Conservation (phyloP, 768 basidiomycete genomes). For the Amanita muscaria region DNA sequence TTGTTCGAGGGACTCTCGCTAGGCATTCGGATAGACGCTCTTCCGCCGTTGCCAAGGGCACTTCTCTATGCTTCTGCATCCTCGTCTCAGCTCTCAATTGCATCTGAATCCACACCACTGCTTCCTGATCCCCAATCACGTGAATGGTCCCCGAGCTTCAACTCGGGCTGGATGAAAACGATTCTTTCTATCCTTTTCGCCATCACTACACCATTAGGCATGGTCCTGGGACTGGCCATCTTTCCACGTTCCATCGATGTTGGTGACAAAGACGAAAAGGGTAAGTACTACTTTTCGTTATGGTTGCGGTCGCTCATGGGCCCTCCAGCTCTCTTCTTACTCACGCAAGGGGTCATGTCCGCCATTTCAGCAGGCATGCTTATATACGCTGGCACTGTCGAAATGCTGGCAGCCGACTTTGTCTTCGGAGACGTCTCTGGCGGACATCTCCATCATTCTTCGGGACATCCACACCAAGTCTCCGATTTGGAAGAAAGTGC, state of each 20-base stretch:
- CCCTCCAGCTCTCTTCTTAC: slow-evolving; percentile 34
- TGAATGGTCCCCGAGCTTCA: slow-evolving; percentile 1
- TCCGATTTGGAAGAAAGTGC: background rate
- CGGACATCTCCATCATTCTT: slow-evolving; percentile 20
- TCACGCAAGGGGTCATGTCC: slow-evolving; percentile 67
- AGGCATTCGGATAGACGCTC: slow-evolving; percentile 67
- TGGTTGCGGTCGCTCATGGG: slow-evolving; percentile 1
- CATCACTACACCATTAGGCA: slow-evolving; percentile 64
- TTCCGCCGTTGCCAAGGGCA: slow-evolving; percentile 34
- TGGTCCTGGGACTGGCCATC: slow-evolving; percentile 45
- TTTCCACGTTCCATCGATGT: slow-evolving; percentile 26
- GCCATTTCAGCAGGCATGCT: slow-evolving; percentile 81
- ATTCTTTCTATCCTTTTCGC: slow-evolving; percentile 58
- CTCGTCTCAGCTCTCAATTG: background rate
- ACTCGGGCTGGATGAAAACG: slow-evolving; percentile 37
- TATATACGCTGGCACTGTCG: slow-evolving; percentile 74
- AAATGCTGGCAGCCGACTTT: slow-evolving; percentile 84
- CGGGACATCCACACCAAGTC: slow-evolving; percentile 15
- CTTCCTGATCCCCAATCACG: background rate
- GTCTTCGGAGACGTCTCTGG: slow-evolving; percentile 57
- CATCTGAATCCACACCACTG: slow-evolving; percentile 1
- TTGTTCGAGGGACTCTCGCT: slow-evolving; percentile 79
- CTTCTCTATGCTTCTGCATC: slow-evolving; percentile 4
- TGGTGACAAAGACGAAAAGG: slow-evolving; percentile 15
- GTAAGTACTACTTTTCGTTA: slow-evolving; percentile 9